phyloP scores from a whole-genome alignment of 129 eudicot species.

The Helichrysum umbraculigerum region DNA sequence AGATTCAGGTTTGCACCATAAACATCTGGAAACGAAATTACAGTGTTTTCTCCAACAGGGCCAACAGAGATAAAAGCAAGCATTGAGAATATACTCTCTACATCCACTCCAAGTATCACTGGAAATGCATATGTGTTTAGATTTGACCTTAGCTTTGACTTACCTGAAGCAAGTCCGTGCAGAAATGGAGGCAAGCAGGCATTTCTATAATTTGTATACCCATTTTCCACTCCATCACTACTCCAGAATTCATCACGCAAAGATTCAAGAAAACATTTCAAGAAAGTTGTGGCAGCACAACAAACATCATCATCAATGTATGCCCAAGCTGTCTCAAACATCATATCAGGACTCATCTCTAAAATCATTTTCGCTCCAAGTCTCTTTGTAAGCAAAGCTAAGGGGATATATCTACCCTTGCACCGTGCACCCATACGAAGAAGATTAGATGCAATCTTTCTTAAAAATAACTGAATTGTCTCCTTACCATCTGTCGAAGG shows the following conservation, averaged over 20 bases:
- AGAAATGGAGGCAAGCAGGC: slow-evolving; percentile 72
- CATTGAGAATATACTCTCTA: slow-evolving; percentile 82
- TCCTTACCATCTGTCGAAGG: slow-evolving; percentile 60
- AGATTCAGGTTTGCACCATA: slow-evolving; percentile 39
- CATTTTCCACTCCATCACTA: slow-evolving; percentile 79
- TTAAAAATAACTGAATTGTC: slow-evolving; percentile 47
- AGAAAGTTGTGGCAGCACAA: slow-evolving; percentile 81
- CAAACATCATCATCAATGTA: slow-evolving; percentile 96
- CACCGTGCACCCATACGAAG: slow-evolving; percentile 90
- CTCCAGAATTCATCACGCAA: slow-evolving; percentile 90
- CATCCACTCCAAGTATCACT: slow-evolving; percentile 77
- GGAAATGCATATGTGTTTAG: slow-evolving; percentile 93
- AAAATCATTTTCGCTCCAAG: slow-evolving; percentile 75
- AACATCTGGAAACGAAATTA: slow-evolving; percentile 36
- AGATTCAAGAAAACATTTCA: slow-evolving; percentile 91
- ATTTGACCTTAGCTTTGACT: slow-evolving; percentile 80
- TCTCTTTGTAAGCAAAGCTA: slow-evolving; percentile 85
- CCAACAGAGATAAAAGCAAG: slow-evolving; percentile 62
- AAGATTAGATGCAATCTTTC: slow-evolving; percentile 68
- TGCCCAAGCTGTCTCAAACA: slow-evolving; percentile 69
- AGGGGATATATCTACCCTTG: slow-evolving; percentile 94
- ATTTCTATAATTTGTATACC: slow-evolving; percentile 59
- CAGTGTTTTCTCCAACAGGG: slow-evolving; percentile 44
- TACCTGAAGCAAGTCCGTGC: slow-evolving; percentile 77
- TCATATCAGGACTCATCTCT: slow-evolving; percentile 67